Evolutionary conservation across 768 basidiomycete species (phyloP), one percentile per base, ranked within the genome.

Genomic region (Boletellus ananiceps): DNA sequence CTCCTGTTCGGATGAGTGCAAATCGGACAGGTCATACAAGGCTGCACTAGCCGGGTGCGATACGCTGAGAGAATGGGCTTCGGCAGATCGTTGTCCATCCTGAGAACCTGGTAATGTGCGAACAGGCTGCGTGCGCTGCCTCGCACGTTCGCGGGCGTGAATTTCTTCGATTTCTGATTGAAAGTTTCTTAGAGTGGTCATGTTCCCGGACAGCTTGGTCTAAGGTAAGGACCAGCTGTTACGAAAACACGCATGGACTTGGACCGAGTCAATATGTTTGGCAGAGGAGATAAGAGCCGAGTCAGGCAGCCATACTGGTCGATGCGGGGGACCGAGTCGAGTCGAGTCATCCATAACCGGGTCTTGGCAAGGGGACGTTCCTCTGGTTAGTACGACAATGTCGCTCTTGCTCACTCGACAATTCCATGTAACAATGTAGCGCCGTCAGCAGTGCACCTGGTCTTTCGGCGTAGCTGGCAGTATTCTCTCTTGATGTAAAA

Each of bases 121-220:
- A 45, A 41, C 40, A 40, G 51, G 58, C 63, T 51, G 57, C 41
- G 25, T 65, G 35, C 85, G 79, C 55, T 88, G 83, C 65, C 78
- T 87, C 27, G 75, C 69, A 39, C 80, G 69, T 67, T 88, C 86
- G 43, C 83, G 79, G 57, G 77, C 73, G 50, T 82, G 80, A 59
- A 89, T 85, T 56, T 86, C 80, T 53, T 89, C 83, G 52, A 90
- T 91, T 68, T 88, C 86, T 58, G 69, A 76, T 66, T 91, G 88
- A 57, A 72, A 72, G 52, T 51, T 65, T 34, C 59, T 62, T 42
- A 72, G 56, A 16, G 66, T 55, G 34, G 68, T 59, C 70, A 71
- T 71, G 41, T 12, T 0, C 39, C 18, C 35, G 14, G 41, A 41
- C 49, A 34, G 27, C 43, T 33, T 44, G 39, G 25, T 21, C 43